Percentiles rank a stretch among this genome's conserved stretches.
phyloP scores from a whole-genome alignment of 2,329 filamentous ascomycete genomes.

The Nigrospora sphaerica region DNA sequence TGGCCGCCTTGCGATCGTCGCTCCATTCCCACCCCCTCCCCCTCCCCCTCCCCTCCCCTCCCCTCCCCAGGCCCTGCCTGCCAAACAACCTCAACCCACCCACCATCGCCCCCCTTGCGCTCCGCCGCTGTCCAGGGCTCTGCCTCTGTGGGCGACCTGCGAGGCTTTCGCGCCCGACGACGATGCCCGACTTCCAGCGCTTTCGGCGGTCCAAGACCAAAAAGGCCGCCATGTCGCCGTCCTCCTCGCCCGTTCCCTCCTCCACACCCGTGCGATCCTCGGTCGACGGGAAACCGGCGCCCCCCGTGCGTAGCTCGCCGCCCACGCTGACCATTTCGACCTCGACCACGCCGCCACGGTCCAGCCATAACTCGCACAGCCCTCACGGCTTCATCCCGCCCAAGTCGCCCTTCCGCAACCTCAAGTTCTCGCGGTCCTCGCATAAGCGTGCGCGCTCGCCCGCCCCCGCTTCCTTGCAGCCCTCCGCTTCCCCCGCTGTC shows the following conservation, averaged over 20 bases:
- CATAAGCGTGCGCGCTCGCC: constrained; percentile 41
- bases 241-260: not conserved
- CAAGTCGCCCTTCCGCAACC: constrained; percentile 32
- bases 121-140: too few species aligned
- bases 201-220: constrained; percentile 3
- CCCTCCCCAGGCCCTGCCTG: too few species aligned
- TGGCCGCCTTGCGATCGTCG: too few species aligned
- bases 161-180: not conserved
- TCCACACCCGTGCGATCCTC: not conserved
- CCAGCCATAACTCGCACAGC: constrained; percentile 11
- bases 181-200: constrained; percentile 1
- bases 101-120: too few species aligned
- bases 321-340: constrained; percentile 19
- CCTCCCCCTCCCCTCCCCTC: too few species aligned
- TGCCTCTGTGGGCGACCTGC: too few species aligned
- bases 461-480: constrained; percentile 12
- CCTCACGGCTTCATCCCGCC: constrained; percentile 7
- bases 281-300: not conserved
- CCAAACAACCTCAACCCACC: too few species aligned
- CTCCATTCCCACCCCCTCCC: too few species aligned
- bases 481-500: constrained; percentile 16
- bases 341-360: constrained; percentile 13
- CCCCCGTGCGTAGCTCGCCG: constrained; percentile 5
- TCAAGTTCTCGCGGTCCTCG: constrained; percentile 33
- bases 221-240: constrained; percentile 1